These are phyloP conservation scores for Hygrophila difformis DNA, from an alignment of 257 asterid genomes.

Conservation along the genomic window DNA sequence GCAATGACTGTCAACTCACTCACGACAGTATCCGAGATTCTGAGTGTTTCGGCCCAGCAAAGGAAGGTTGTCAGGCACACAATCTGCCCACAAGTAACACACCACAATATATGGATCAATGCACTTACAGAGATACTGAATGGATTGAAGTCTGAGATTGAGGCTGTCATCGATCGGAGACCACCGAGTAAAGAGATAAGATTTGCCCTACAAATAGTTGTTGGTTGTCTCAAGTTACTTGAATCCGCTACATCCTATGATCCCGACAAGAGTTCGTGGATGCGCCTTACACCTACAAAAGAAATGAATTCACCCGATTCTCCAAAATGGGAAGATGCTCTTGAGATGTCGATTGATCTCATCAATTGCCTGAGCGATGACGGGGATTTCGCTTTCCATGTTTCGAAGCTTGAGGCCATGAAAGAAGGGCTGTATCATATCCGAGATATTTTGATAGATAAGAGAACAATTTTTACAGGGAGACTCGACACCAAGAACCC, in stretches of 20 bases:
- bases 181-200: conserved; percentile 34
- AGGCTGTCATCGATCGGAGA: conserved; percentile 17
- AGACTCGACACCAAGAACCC: conserved; percentile 59
- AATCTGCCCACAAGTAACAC: conserved; percentile 74
- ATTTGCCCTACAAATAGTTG: conserved; percentile 59
- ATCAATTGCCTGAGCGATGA: conserved; percentile 44
- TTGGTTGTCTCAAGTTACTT: conserved; percentile 41
- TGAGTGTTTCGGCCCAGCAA: conserved; percentile 66
- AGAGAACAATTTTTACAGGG: conserved; percentile 63
- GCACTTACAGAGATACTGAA: conserved; percentile 44
- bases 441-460: conserved; percentile 56
- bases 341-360: conserved; percentile 57
- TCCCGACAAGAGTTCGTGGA: conserved; percentile 76
- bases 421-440: conserved; percentile 83
- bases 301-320: conserved; percentile 17
- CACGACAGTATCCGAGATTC: conserved; percentile 44
- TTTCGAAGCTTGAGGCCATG: conserved; percentile 64
- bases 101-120: conserved; percentile 56
- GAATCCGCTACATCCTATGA: conserved; percentile 44
- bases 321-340: conserved; percentile 68
- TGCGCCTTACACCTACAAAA: conserved; percentile 64
- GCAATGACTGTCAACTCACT: conserved; percentile 41
- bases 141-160: conserved; percentile 52
- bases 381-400: conserved; percentile 27
- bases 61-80: conserved; percentile 63